Evolutionary conservation across 1,139 yeast species (phyloP), one percentile per base, ranked within the genome.

Genomic region (Scheffersomyces lignicola): DNA sequence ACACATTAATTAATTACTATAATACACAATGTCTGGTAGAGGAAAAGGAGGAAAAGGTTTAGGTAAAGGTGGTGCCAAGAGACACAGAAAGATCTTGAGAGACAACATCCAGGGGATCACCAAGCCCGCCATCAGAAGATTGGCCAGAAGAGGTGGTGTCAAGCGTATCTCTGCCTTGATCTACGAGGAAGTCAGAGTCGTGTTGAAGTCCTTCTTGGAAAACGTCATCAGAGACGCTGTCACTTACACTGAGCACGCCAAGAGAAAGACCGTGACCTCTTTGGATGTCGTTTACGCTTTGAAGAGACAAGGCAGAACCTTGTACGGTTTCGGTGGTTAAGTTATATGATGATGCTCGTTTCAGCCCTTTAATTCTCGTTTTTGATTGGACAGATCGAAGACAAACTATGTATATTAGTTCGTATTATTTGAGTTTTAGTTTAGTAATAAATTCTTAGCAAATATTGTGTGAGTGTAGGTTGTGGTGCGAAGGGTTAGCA

Each of bases 131-230:
- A 92, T 92, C 68, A 89, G 98, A 79, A 90, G 98, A 86, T 84
- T 92, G 62, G 98, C 98, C 44, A 90, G 98, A 83, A 89, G 98
- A 87, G 98, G 98, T 77, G 98, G 98, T 87, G 98, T 92, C 65
- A 92, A 92, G 84, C 96, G 97, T 85, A 92, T 92, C 60, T 90
- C 97, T 50, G 97, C 96, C 65, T 79, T 90, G 67, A 90, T 92
- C 70, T 92, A 92, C 78, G 97, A 92, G 76, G 97, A 90, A 79
- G 96, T 94, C 61, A 88, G 98, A 78, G 92, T 86, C 53, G 97
- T 92, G 56, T 80, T 92, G 56, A 90, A 90, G 77, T 78, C 95
- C 44, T 92, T 90, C 85, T 81, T 92, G 65, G 97, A 89, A 75
- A 83, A 86, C 64, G 97, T 90, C 58, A 92, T 92, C 73, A 88